Base-by-base conservation (phyloP, 257 asterid species). In the Nicotiana sylvestris region DNA sequence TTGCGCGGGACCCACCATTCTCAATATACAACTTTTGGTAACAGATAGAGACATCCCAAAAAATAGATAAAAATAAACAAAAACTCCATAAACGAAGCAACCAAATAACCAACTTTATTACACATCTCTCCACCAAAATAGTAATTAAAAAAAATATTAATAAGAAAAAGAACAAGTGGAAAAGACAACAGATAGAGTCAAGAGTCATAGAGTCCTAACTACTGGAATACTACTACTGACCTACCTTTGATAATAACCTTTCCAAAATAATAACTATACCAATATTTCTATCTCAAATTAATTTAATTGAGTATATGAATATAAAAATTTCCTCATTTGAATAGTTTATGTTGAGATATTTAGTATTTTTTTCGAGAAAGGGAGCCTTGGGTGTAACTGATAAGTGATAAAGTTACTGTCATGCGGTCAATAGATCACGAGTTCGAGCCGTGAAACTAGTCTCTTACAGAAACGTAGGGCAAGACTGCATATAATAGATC, bases 341-440 rank as follows among this genome's bases (percentile, higher is more conserved):
- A 32, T 66, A 32, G 4, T 32, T 66, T 18, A 65, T 30, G 29
- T 30, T 30, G 32, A 29, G 43, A 65, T 65, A 65, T 9, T 29
- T 65, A 29, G 15, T 27, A 4, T 25, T 12, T 13, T 13, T 62
- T 2, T 32, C 1, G 33, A 37, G 1, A 37, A 37, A 9, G 51
- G 2, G 11, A 8, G 0, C 2, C 0, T 43, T 43, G 51, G 51
- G 0, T 0, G 11, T 1, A 2, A 43, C 0, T 11, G n/a, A 0
- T 64, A 11, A 27, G 5, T 62, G 5, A 10, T 65, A 15, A 25
- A 25, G 13, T 4, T 15, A 0, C 0, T 61, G 1, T 4, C 2
- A 60, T 17, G 3, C n/a, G 13, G n/a, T 3, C 0, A 57, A 4
- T 0, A 60, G 2, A 0, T 37, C 2, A 37, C 46, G 7, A 0